Percentiles rank a stretch among this genome's conserved stretches.
These are phyloP conservation scores for Funneliformis caledonium DNA, from an alignment of 371 early-diverging fungal genomes.

Conservation along the genomic window DNA sequence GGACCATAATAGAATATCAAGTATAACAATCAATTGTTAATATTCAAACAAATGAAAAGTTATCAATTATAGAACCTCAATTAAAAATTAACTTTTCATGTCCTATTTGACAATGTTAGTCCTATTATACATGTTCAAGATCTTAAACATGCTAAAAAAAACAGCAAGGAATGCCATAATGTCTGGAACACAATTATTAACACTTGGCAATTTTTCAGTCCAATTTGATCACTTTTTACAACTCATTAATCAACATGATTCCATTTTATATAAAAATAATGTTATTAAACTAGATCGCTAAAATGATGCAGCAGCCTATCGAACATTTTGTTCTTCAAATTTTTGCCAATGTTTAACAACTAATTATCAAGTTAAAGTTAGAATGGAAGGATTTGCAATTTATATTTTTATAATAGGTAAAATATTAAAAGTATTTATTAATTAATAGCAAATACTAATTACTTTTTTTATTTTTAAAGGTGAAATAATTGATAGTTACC, in stretches of 20 bases:
- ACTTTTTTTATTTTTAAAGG: not conserved
- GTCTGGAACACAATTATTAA: not conserved
- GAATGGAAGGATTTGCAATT: too few relatives aligned
- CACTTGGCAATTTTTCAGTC: not conserved
- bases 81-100: not conserved
- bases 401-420: too few relatives aligned
- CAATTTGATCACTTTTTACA: not conserved
- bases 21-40: not conserved
- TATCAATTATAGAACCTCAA: not conserved
- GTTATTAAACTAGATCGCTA: not conserved
- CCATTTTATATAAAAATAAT: not conserved
- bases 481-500: not conserved
- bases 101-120: not conserved
- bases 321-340: not conserved
- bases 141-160: not conserved
- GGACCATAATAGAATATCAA: not conserved
- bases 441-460: not conserved
- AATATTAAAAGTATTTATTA: too few relatives aligned
- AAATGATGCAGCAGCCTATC: not conserved
- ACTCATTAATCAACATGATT: not conserved
- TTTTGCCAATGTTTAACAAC: not conserved
- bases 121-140: conserved; percentile 8
- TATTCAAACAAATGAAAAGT: not conserved
- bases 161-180: not conserved
- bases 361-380: too few relatives aligned